Evolutionary conservation across 257 asterid genomes (phyloP).

Genomic region (Gardenia jasminoides): DNA sequence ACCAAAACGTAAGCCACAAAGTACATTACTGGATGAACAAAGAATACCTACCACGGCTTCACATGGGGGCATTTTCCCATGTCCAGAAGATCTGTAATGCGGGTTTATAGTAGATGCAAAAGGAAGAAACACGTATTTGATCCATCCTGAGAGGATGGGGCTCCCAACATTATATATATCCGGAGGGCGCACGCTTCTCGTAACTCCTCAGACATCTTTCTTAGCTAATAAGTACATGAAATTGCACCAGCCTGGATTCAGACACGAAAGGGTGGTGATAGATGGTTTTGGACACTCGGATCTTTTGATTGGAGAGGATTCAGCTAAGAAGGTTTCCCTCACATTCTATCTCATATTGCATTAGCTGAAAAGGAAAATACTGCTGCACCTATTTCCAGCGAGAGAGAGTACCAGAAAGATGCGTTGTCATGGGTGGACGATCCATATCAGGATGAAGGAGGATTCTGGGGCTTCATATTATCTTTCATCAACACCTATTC

Average conservation of each 20-base stretch:
- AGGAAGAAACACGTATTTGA: constrained; percentile 38
- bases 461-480: constrained; percentile 13
- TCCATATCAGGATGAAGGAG: constrained; percentile 28
- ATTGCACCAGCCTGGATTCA: constrained; percentile 50
- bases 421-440: constrained; percentile 47
- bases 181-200: constrained; percentile 44
- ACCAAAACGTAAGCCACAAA: constrained; percentile 40
- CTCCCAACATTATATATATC: constrained; percentile 49
- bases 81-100: constrained; percentile 36
- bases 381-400: neutral
- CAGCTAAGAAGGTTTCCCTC: constrained; percentile 36
- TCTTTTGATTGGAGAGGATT: constrained; percentile 50
- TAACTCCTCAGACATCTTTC: constrained; percentile 47
- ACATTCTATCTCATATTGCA: constrained; percentile 35
- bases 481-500: constrained; percentile 11
- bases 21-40: constrained; percentile 48
- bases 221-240: constrained; percentile 56
- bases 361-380: constrained; percentile 25
- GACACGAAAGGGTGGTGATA: constrained; percentile 48
- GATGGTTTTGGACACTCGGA: constrained; percentile 63
- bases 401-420: constrained; percentile 16
- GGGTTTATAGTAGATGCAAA: constrained; percentile 46
- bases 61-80: constrained; percentile 60
- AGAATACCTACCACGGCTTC: constrained; percentile 28
- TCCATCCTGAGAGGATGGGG: constrained; percentile 52